phyloP scores from a whole-genome alignment of 805 yeast genomes.

The Kodamaea leandrae region DNA sequence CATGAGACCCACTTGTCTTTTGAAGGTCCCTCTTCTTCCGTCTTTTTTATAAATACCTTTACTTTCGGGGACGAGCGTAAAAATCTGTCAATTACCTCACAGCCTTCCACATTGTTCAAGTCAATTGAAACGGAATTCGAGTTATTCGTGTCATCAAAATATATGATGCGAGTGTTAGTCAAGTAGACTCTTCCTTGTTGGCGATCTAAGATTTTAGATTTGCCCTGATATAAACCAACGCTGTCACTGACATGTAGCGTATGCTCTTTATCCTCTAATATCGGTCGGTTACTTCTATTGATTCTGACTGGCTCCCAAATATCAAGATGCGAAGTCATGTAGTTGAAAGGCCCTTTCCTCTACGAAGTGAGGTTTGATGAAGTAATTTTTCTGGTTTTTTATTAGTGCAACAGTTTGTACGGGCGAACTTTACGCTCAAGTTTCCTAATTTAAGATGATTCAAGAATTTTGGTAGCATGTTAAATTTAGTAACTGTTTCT shows the following conservation, averaged over 20 bases:
- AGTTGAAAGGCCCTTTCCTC: no score
- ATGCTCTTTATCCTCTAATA: constrained; percentile 31
- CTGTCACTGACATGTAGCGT: constrained; percentile 34
- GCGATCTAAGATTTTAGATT: constrained; percentile 55
- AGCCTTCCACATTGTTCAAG: constrained; percentile 37
- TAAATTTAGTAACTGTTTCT: no score
- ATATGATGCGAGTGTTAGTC: constrained; percentile 71
- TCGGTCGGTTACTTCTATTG: constrained; percentile 40
- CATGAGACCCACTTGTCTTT: constrained; percentile 38
- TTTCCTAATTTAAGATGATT: no score
- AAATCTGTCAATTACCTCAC: constrained; percentile 53
- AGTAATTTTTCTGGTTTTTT: no score
- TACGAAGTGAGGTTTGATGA: no score
- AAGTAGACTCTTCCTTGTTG: constrained; percentile 79
- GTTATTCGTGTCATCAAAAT: constrained; percentile 51
- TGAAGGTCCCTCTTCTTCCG: constrained; percentile 1
- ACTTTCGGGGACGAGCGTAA: constrained; percentile 78
- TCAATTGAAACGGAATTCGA: constrained; percentile 50
- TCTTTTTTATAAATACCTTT: constrained; percentile 28
- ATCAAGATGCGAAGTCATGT: constrained; percentile 13
- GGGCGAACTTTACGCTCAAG: no score
- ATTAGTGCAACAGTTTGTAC: no score
- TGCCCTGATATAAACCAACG: constrained; percentile 80
- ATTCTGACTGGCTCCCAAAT: constrained; percentile 38
- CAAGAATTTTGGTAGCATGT: no score